Conservation (phyloP, 2,329 filamentous ascomycete genomes). For the Chrysoporthe deuterocubensis region DNA sequence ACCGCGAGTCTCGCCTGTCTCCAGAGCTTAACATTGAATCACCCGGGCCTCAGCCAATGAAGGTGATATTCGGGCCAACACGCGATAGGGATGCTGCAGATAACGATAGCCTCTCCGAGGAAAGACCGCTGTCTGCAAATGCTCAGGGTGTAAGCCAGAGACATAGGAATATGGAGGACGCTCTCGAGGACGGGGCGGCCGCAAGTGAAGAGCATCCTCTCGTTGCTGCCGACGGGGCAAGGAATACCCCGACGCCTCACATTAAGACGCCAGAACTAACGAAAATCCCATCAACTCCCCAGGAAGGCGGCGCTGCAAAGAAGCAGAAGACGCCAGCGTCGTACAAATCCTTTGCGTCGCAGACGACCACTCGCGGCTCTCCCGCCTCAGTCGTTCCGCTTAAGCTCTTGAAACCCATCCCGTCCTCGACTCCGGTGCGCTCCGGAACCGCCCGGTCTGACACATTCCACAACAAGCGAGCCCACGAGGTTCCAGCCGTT, state of each 20-base stretch:
- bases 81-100: not conserved
- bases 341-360: constrained; percentile 24
- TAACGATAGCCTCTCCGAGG: not conserved
- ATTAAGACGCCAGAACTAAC: not conserved
- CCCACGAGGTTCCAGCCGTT: not conserved
- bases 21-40: constrained; percentile 20
- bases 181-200: not conserved
- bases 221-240: not conserved
- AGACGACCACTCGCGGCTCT: not conserved
- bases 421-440: not conserved
- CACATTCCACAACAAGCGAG: not conserved
- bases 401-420: not conserved
- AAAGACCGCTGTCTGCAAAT: not conserved
- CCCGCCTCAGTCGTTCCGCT: not conserved
- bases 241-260: not conserved
- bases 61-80: not conserved
- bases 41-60: constrained; percentile 1
- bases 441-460: not conserved
- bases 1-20: not conserved
- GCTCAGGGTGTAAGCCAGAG: not conserved
- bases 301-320: not conserved
- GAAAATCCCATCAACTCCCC: not conserved
- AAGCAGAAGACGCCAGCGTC: constrained; percentile 7
- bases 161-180: not conserved
- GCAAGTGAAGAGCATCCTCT: not conserved